These are phyloP conservation scores for Pichia sp. DNA, from an alignment of 1,139 yeast species.

Conservation along the genomic window DNA sequence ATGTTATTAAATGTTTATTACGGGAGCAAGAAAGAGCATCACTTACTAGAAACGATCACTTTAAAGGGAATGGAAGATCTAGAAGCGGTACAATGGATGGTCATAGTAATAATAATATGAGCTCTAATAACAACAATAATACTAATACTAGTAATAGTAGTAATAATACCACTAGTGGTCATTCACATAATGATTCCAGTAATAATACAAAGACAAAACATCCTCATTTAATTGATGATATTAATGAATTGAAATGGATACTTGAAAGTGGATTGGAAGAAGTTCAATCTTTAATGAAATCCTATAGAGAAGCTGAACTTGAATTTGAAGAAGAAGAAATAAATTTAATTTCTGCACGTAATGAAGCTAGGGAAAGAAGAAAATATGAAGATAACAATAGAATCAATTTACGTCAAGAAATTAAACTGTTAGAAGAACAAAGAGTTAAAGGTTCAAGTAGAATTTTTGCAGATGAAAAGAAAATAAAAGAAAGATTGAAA, in stretches of 20 bases:
- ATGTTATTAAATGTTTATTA: slow-evolving; percentile 23
- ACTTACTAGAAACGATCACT: slow-evolving; percentile 21
- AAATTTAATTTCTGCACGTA: slow-evolving; percentile 36
- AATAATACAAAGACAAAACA: slow-evolving; percentile 11
- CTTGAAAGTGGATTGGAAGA: slow-evolving; percentile 47
- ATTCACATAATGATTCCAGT: too few relatives aligned
- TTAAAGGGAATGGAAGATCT: slow-evolving; percentile 22
- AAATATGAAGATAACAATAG: slow-evolving; percentile 46
- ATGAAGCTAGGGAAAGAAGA: slow-evolving; percentile 39
- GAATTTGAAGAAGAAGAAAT: slow-evolving; percentile 41
- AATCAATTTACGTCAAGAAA: slow-evolving; percentile 42
- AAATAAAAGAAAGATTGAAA: slow-evolving; percentile 25
- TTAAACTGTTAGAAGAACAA: slow-evolving; percentile 41
- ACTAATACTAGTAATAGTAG: slow-evolving; percentile 6
- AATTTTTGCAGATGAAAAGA: slow-evolving; percentile 29
- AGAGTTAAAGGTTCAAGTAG: slow-evolving; percentile 31
- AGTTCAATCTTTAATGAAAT: slow-evolving; percentile 37
- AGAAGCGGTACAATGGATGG: slow-evolving; percentile 33
- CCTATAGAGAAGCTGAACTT: slow-evolving; percentile 34
- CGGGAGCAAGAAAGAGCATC: slow-evolving; percentile 22
- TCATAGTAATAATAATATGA: neutral
- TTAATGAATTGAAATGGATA: slow-evolving; percentile 43
- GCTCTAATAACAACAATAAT: neutral
- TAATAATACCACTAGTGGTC: too few relatives aligned
- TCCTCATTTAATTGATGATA: slow-evolving; percentile 33